Evolutionary conservation across 1,139 yeast genomes (phyloP).

Genomic region (Lizanozyma gosingica): DNA sequence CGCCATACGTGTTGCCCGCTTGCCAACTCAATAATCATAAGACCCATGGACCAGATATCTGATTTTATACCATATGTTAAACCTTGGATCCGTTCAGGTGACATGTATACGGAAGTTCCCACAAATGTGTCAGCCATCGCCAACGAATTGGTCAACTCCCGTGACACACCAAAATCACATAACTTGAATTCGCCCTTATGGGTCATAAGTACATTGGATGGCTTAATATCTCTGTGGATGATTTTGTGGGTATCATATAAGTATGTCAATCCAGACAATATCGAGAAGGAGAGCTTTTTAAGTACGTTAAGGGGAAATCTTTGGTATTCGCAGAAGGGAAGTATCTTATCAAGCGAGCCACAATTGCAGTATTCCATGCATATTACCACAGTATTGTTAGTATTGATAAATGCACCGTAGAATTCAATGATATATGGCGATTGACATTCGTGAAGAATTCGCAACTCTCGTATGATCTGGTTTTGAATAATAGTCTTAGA

Average conservation of each 20-base stretch:
- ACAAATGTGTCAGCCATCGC: constrained; percentile 88
- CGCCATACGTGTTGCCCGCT: constrained; percentile 55
- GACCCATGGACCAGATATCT: constrained; percentile 94
- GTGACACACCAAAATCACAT: constrained; percentile 91
- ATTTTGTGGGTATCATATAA: constrained; percentile 75
- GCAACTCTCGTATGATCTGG: constrained; percentile 79
- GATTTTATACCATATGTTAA: constrained; percentile 86
- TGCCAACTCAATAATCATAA: constrained; percentile 81
- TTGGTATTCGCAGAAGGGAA: constrained; percentile 37
- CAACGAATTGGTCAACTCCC: constrained; percentile 82
- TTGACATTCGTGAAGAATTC: constrained; percentile 85
- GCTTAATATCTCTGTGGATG: constrained; percentile 89
- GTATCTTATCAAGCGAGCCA: constrained; percentile 79
- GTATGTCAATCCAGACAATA: constrained; percentile 74
- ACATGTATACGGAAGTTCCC: constrained; percentile 96
- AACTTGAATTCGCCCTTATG: constrained; percentile 74
- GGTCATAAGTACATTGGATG: constrained; percentile 76
- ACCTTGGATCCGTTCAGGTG: constrained; percentile 95
- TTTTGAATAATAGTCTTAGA: constrained; percentile 73
- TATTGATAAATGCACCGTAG: constrained; percentile 76
- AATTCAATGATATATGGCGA: constrained; percentile 80
- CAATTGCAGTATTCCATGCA: constrained; percentile 97
- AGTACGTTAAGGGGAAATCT: constrained; percentile 56
- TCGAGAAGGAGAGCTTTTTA: constrained; percentile 67
- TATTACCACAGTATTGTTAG: constrained; percentile 61